Evolutionary conservation across 2,329 filamentous ascomycete genomes (phyloP).

Genomic region (Rugonectria rugulosa): DNA sequence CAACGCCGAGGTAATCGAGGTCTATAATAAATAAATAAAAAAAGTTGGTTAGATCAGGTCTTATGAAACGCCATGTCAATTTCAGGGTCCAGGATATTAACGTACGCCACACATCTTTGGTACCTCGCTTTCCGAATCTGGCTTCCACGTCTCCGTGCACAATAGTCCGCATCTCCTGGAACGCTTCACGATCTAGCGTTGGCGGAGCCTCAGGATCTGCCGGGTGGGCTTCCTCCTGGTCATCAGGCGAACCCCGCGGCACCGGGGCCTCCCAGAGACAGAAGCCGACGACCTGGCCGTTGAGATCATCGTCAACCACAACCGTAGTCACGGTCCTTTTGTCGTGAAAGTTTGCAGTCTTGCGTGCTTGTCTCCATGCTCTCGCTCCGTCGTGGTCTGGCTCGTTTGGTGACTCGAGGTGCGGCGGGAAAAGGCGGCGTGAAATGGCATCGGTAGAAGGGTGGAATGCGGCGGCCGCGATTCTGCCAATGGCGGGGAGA

Average conservation of each 20-base stretch:
- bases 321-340: background rate
- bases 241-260: background rate
- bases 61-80: background rate
- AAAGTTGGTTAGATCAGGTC: too few relatives aligned
- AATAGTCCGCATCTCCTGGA: background rate
- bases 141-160: background rate
- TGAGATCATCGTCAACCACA: background rate
- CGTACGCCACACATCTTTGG: slow-evolving; percentile 14
- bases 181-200: slow-evolving; percentile 3
- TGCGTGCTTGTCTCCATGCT: slow-evolving; percentile 12
- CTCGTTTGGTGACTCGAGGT: background rate
- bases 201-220: background rate
- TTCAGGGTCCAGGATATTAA: too few relatives aligned
- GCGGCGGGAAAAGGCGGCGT: slow-evolving; percentile 1
- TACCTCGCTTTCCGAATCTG: slow-evolving; percentile 5
- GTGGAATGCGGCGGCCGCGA: slow-evolving; percentile 12
- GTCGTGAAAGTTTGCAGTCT: slow-evolving; percentile 6
- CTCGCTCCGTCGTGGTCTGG: slow-evolving; percentile 2
- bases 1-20: slow-evolving; percentile 15
- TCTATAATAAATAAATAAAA: background rate
- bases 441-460: slow-evolving; percentile 7
- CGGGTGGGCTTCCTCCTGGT: background rate
- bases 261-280: slow-evolving; percentile 9
- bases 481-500: slow-evolving; percentile 7
- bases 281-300: slow-evolving; percentile 9